A percentile compares a stretch with the other conserved stretches of the same genome.
Evolutionary conservation across 2,329 filamentous ascomycete species (phyloP).

Genomic region (Calonectria pteridis): DNA sequence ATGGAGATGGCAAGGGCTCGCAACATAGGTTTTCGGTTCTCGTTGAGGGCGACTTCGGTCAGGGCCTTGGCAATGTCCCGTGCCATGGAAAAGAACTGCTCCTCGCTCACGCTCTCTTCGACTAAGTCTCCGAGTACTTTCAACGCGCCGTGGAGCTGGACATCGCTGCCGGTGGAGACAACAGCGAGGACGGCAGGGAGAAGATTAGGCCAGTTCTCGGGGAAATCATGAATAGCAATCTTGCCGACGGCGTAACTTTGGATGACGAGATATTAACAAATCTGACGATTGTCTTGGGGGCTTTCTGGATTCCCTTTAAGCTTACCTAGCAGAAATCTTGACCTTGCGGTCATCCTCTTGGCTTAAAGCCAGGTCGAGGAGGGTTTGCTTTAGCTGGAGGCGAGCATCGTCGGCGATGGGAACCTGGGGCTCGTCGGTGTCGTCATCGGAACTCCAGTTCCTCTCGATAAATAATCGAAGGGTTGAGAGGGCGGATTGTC

Average conservation of each 20-base stretch:
- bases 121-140: conserved; percentile 91
- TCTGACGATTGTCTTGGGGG: no score
- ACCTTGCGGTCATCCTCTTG: conserved; percentile 84
- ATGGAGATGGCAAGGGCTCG: conserved; percentile 90
- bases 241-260: conserved; percentile 85
- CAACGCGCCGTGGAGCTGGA: conserved; percentile 88
- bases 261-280: conserved; percentile 13
- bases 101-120: conserved; percentile 92
- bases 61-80: conserved; percentile 86
- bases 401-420: conserved; percentile 81
- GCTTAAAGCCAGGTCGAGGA: conserved; percentile 83
- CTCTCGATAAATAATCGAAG: conserved; percentile 87
- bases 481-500: conserved; percentile 84
- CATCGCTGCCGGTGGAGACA: conserved; percentile 80
- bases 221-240: conserved; percentile 93
- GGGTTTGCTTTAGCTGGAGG: conserved; percentile 75
- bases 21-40: conserved; percentile 78
- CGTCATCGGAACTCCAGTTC: conserved; percentile 84
- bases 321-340: conserved; percentile 86
- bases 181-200: conserved; percentile 83
- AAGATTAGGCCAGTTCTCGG: conserved; percentile 92
- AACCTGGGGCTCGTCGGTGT: conserved; percentile 73
- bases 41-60: conserved; percentile 84
- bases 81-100: conserved; percentile 93
- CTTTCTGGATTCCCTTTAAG: background rate